Base-by-base conservation (phyloP, 2,329 filamentous ascomycete genomes). In the Colletotrichum agaves region DNA sequence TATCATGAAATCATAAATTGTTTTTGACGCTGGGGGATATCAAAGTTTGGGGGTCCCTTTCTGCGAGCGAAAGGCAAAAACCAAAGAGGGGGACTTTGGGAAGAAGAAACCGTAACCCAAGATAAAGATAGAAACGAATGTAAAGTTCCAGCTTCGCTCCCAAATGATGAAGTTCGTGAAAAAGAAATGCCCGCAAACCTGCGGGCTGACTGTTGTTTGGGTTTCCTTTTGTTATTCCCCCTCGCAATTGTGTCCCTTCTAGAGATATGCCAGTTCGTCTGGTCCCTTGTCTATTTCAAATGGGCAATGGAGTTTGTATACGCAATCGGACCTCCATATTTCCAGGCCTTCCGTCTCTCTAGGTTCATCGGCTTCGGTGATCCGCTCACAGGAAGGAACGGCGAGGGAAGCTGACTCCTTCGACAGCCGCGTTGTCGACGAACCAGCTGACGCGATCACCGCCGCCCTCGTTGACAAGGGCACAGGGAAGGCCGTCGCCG, bases 401-500 rank as follows among this genome's bases (percentile, higher is more conserved):
- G 76, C 91, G 87, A 23, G 94, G 93, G 76, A 93, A 98, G 69
- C 85, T 84, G 12, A 99, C 93, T 4, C 93, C 94, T 75, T 97
- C 91, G 12, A 97, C 90, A 52, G 96, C 95, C 4, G 92, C 84
- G 75, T 90, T 86, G 78, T 98, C 96, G 47, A 94, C 93, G 78
- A 99, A 98, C 96, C 96, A 99, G 81, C 90, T 96, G 75, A 94
- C 93, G 74, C 93, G 91, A 71, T 97, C 94, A 49, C 92, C 93
- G 3, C 88, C 91, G 46, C 88, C 89, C 74, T 92, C 88, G 78
- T 99, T 99, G 75, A 99, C 91, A 71, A 98, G 84, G 1, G 93
- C 89, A 77, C 94, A 97, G 2, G 96, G 96, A 67, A 98, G 83
- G 39, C 88, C 90, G 8, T 90, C 90, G 72, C 92, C 91, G 71